Percentiles rank a stretch among this genome's conserved stretches.
Evolutionary conservation across 495 filamentous ascomycete species (phyloP).

Genomic region (Pyrenula aspistea): DNA sequence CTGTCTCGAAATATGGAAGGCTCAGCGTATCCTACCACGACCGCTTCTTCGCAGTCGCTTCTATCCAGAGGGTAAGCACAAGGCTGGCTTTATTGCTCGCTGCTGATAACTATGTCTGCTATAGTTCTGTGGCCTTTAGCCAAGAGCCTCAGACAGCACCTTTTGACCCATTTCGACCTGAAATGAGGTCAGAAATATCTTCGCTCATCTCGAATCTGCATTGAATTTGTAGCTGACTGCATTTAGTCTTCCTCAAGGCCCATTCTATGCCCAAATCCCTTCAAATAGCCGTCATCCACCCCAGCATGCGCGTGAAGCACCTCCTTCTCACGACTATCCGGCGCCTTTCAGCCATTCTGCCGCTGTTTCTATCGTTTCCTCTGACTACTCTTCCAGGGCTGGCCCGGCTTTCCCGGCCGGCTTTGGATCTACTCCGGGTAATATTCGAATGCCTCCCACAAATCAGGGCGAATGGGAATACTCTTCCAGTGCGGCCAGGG

Average conservation of each 20-base stretch:
- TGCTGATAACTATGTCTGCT: neutral
- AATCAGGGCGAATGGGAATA: neutral
- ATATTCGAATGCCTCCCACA: neutral
- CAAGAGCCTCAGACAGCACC: neutral
- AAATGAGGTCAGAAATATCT: neutral
- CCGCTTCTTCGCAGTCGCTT: neutral
- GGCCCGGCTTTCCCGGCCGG: neutral
- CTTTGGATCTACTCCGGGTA: neutral
- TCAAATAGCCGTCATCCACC: neutral
- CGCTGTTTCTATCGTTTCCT: neutral
- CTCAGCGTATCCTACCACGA: neutral
- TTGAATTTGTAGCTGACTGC: too few species aligned
- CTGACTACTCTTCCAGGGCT: neutral
- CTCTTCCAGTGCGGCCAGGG: neutral
- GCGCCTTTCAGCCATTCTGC: neutral
- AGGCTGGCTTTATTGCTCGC: neutral
- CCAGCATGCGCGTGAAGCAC: neutral
- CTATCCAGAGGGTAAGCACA: neutral
- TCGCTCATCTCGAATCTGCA: too few species aligned
- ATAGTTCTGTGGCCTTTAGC: neutral
- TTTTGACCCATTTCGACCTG: neutral
- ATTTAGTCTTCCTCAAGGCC: neutral
- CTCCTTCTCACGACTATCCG: neutral
- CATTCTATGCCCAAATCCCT: neutral
- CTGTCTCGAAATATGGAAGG: neutral